phyloP scores from a whole-genome alignment of 805 yeast species.

The Candida coquimbonensis region DNA sequence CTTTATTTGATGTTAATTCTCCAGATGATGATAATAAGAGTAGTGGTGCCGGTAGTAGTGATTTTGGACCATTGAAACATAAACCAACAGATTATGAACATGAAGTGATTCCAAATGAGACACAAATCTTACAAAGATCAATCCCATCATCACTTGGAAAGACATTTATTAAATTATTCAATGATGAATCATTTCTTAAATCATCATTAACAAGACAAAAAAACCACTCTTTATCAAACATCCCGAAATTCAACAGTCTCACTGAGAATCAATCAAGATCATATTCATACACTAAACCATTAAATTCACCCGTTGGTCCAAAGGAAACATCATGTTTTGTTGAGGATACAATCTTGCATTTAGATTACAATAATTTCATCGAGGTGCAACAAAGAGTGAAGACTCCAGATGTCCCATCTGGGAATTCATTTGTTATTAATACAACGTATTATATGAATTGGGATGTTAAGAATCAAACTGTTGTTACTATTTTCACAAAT shows the following conservation, averaged over 20 bases:
- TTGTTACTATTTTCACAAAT: slow-evolving; percentile 42
- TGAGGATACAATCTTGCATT: slow-evolving; percentile 48
- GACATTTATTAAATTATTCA: slow-evolving; percentile 53
- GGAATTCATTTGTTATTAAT: slow-evolving; percentile 55
- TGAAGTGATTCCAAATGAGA: slow-evolving; percentile 41
- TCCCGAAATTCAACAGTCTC: slow-evolving; percentile 30
- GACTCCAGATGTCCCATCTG: slow-evolving; percentile 83
- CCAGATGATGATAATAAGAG: slow-evolving; percentile 7
- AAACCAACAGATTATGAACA: slow-evolving; percentile 41
- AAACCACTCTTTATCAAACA: slow-evolving; percentile 50
- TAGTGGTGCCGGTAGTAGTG: not conserved
- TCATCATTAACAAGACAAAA: slow-evolving; percentile 50
- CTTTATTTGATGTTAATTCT: slow-evolving; percentile 8
- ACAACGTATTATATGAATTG: slow-evolving; percentile 55
- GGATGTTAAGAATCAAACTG: slow-evolving; percentile 52
- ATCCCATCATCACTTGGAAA: slow-evolving; percentile 28
- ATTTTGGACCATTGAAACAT: slow-evolving; percentile 27
- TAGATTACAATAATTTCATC: slow-evolving; percentile 40
- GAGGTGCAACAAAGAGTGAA: slow-evolving; percentile 50
- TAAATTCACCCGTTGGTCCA: slow-evolving; percentile 67
- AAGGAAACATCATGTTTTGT: slow-evolving; percentile 65
- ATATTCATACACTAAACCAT: slow-evolving; percentile 56
- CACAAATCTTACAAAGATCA: slow-evolving; percentile 31
- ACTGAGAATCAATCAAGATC: slow-evolving; percentile 33
- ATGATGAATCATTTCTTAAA: slow-evolving; percentile 44